phyloP scores from a whole-genome alignment of 2,329 filamentous ascomycete species.

The Pyrenochaeta sp. region DNA sequence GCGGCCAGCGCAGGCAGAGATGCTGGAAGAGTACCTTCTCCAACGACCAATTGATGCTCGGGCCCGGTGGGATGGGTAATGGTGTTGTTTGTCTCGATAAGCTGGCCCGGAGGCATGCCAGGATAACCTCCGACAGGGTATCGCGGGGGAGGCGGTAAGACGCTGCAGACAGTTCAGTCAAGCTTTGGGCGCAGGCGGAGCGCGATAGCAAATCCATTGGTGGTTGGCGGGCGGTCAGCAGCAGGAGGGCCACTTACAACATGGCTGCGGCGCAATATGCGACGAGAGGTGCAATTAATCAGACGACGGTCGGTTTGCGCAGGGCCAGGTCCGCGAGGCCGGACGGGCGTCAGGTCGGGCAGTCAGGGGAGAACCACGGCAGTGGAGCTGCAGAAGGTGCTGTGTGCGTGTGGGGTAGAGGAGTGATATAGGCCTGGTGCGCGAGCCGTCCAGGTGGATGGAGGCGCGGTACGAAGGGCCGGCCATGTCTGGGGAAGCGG shows the following conservation, averaged over 20 bases:
- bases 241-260: constrained; percentile 42
- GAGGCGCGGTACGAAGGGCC: constrained; percentile 11
- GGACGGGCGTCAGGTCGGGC: constrained; percentile 15
- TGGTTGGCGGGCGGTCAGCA: constrained; percentile 19
- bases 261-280: constrained; percentile 40
- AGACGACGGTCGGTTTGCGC: constrained; percentile 8
- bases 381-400: background rate
- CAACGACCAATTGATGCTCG: constrained; percentile 89
- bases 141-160: constrained; percentile 82
- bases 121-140: constrained; percentile 81
- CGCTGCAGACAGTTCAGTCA: constrained; percentile 50
- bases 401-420: constrained; percentile 4
- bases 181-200: constrained; percentile 21
- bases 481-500: constrained; percentile 21
- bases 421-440: constrained; percentile 4
- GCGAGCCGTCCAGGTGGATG: constrained; percentile 4
- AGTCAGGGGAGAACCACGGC: constrained; percentile 2
- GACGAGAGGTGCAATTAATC: constrained; percentile 22
- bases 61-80: constrained; percentile 79
- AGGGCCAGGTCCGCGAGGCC: constrained; percentile 22
- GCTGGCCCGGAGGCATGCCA: constrained; percentile 73
- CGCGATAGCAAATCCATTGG: constrained; percentile 35
- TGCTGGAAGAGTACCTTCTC: constrained; percentile 72
- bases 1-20: constrained; percentile 1
- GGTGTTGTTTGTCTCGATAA: constrained; percentile 94